phyloP scores from a whole-genome alignment of 495 filamentous ascomycete genomes.

The Haplographium delicatum region DNA sequence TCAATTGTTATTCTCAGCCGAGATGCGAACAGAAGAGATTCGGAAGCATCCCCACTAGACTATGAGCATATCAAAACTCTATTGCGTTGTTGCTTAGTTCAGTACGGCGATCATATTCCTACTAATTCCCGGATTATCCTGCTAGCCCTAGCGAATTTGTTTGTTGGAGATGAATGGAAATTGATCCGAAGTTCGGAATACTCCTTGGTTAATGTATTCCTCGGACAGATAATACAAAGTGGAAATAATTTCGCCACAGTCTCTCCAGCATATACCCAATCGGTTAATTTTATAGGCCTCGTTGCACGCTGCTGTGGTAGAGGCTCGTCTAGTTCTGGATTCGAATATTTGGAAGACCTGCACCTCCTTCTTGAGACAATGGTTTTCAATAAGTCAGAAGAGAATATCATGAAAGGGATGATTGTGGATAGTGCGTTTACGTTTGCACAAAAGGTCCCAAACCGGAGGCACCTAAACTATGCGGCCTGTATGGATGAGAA shows the following conservation, averaged over 20 bases:
- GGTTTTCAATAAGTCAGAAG: neutral
- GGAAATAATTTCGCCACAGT: neutral
- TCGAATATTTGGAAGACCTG: slow-evolving; percentile 29
- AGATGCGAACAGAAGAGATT: neutral
- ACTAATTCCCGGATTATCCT: neutral
- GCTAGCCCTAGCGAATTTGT: slow-evolving; percentile 11
- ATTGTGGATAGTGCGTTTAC: slow-evolving; percentile 23
- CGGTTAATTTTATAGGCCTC: slow-evolving; percentile 29
- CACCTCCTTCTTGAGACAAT: slow-evolving; percentile 18
- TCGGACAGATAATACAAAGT: neutral
- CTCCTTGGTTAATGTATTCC: neutral
- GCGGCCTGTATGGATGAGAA: slow-evolving; percentile 13
- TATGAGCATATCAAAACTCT: slow-evolving; percentile 14
- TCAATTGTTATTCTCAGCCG: slow-evolving; percentile 31
- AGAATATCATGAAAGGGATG: slow-evolving; percentile 7
- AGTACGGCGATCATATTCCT: neutral
- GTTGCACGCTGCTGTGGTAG: slow-evolving; percentile 32
- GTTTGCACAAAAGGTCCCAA: slow-evolving; percentile 18
- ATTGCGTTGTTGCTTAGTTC: slow-evolving; percentile 3
- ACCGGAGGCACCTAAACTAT: slow-evolving; percentile 21
- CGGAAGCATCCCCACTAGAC: neutral
- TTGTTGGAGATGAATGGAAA: neutral
- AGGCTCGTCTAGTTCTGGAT: slow-evolving; percentile 29
- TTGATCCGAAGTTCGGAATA: neutral
- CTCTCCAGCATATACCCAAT: slow-evolving; percentile 15